phyloP scores from a whole-genome alignment of 2,329 filamentous ascomycete genomes.

The Macrophomina tecta region DNA sequence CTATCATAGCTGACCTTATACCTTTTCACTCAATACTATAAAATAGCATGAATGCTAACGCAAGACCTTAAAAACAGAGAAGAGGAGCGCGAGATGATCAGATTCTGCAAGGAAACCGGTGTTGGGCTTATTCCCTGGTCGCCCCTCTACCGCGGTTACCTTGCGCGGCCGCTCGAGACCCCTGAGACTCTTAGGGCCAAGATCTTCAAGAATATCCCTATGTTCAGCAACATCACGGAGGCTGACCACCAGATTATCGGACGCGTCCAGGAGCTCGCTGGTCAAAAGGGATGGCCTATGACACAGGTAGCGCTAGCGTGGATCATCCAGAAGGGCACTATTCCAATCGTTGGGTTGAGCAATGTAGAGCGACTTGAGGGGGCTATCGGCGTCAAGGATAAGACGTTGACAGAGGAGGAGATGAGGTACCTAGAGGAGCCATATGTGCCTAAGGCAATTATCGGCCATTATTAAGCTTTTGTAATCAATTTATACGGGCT shows the following conservation, averaged over 20 bases:
- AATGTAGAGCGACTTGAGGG: constrained; percentile 57
- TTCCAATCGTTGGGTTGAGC: constrained; percentile 59
- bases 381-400: constrained; percentile 51
- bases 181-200: constrained; percentile 45
- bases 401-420: constrained; percentile 55
- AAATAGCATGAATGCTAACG: not conserved
- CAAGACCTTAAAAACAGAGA: not conserved
- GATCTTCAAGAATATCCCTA: not conserved
- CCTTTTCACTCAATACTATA: not conserved
- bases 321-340: constrained; percentile 55
- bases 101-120: constrained; percentile 32
- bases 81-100: constrained; percentile 47
- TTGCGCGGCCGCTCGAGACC: constrained; percentile 48
- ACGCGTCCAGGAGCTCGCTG: constrained; percentile 64
- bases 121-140: constrained; percentile 38
- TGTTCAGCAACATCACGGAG: constrained; percentile 40
- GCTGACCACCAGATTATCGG: constrained; percentile 60
- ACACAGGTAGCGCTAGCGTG: constrained; percentile 69
- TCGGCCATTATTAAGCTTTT: constrained; percentile 34
- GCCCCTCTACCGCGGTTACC: constrained; percentile 42
- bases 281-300: constrained; percentile 65
- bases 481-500: too few species aligned
- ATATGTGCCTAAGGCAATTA: constrained; percentile 44
- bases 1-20: not conserved
- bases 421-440: constrained; percentile 58